phyloP scores from a whole-genome alignment of 495 filamentous ascomycete species.

The Aspergillus egyptiacus region DNA sequence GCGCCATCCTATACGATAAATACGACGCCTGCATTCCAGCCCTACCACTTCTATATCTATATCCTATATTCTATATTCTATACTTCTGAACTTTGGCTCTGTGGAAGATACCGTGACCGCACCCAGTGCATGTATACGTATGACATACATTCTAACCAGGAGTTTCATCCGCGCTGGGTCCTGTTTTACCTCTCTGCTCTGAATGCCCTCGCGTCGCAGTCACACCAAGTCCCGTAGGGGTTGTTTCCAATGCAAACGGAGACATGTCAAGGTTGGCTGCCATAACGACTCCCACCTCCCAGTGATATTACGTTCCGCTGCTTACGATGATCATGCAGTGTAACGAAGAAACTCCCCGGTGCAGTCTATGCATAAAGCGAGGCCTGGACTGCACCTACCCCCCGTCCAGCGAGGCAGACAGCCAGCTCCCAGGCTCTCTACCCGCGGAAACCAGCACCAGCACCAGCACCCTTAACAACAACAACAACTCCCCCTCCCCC shows the following conservation, averaged over 20 bases:
- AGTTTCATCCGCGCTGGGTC: neutral
- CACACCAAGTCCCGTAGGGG: conserved; percentile 27
- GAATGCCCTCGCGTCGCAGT: conserved; percentile 26
- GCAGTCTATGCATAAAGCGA: conserved; percentile 33
- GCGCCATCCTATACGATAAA: conserved; percentile 4
- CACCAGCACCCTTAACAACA: neutral
- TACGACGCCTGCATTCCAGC: neutral
- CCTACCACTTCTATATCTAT: neutral
- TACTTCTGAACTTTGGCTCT: neutral
- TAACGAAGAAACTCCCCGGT: conserved; percentile 32
- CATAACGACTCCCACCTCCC: neutral
- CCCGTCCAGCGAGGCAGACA: conserved; percentile 23
- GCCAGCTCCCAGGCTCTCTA: conserved; percentile 19
- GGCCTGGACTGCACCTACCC: conserved; percentile 36
- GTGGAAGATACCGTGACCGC: no score
- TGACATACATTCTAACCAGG: neutral
- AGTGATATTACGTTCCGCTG: neutral
- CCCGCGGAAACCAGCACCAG: conserved; percentile 20
- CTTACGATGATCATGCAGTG: conserved; percentile 22
- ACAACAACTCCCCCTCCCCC: neutral
- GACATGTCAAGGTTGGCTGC: conserved; percentile 23
- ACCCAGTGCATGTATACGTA: no score
- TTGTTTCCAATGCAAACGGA: conserved; percentile 23
- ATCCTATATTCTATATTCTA: neutral
- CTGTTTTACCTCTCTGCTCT: neutral